Evolutionary conservation across 1,139 yeast species (phyloP).

Genomic region (Candida sp.): DNA sequence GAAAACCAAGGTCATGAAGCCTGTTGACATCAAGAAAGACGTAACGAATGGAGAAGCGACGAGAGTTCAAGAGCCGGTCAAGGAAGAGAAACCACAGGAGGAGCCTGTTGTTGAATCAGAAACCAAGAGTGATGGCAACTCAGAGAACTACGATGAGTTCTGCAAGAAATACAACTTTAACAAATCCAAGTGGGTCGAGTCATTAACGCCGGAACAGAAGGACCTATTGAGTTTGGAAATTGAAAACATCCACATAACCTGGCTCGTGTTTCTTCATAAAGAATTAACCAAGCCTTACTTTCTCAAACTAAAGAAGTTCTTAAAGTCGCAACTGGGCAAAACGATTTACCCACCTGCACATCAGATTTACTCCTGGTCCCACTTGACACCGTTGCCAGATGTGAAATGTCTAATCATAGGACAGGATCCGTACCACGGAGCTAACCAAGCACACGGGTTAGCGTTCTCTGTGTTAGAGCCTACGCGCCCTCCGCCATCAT

Average conservation of each 20-base stretch:
- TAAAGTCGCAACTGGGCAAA: constrained; percentile 40
- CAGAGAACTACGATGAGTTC: constrained; percentile 15
- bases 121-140: neutral
- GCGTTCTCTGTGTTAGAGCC: constrained; percentile 93
- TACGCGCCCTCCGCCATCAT: constrained; percentile 87
- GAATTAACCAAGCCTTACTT: constrained; percentile 91
- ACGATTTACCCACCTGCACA: constrained; percentile 76
- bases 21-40: neutral
- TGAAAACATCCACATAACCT: constrained; percentile 67
- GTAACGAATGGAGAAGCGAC: neutral
- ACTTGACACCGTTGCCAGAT: constrained; percentile 75
- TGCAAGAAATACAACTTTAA: constrained; percentile 37
- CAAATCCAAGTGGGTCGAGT: constrained; percentile 56
- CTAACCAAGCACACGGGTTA: constrained; percentile 94
- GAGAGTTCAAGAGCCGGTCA: neutral
- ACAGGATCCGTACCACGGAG: constrained; percentile 96
- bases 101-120: too few relatives aligned
- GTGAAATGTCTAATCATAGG: constrained; percentile 87
- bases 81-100: neutral
- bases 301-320: constrained; percentile 67
- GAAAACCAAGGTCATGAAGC: neutral
- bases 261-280: constrained; percentile 72
- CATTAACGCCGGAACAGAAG: constrained; percentile 55
- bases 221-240: constrained; percentile 71
- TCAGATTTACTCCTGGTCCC: constrained; percentile 94